Percentiles rank a stretch among this genome's conserved stretches.
phyloP scores from a whole-genome alignment of 257 asterid genomes.

The Solanum corneliomulleri region DNA sequence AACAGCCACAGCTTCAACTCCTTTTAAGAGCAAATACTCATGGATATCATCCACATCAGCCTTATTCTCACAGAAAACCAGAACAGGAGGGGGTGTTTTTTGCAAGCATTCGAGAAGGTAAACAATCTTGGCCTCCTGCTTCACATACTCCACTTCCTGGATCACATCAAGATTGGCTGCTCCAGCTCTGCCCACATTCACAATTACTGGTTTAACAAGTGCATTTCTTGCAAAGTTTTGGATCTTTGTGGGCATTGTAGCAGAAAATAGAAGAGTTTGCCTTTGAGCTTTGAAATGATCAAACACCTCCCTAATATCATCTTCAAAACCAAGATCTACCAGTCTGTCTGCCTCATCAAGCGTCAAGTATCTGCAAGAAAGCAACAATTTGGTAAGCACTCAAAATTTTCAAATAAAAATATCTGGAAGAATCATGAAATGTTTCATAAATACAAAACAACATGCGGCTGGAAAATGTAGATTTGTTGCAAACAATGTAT shows the following conservation, averaged over 20 bases:
- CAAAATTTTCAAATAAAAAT: not conserved
- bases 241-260: slow-evolving; percentile 86
- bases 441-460: not conserved
- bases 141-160: slow-evolving; percentile 80
- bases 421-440: not conserved
- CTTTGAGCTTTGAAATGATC: slow-evolving; percentile 89
- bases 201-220: slow-evolving; percentile 64
- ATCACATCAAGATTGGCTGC: slow-evolving; percentile 82
- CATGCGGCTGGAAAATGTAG: not conserved
- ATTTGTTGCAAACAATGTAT: not conserved
- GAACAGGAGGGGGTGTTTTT: slow-evolving; percentile 68
- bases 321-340: slow-evolving; percentile 79
- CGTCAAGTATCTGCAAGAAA: slow-evolving; percentile 43
- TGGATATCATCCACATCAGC: slow-evolving; percentile 79
- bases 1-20: slow-evolving; percentile 74
- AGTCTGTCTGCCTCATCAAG: slow-evolving; percentile 75
- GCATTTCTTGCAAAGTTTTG: slow-evolving; percentile 81
- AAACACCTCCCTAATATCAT: slow-evolving; percentile 81
- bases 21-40: slow-evolving; percentile 66
- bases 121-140: slow-evolving; percentile 76
- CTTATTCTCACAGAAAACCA: slow-evolving; percentile 73
- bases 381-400: not conserved
- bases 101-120: slow-evolving; percentile 83
- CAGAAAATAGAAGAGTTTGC: slow-evolving; percentile 83
- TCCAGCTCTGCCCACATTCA: slow-evolving; percentile 88